Percentiles rank a stretch among this genome's conserved stretches.
phyloP scores from a whole-genome alignment of 1,284 basidiomycete species.

The Cryptococcus jaspeensis region DNA sequence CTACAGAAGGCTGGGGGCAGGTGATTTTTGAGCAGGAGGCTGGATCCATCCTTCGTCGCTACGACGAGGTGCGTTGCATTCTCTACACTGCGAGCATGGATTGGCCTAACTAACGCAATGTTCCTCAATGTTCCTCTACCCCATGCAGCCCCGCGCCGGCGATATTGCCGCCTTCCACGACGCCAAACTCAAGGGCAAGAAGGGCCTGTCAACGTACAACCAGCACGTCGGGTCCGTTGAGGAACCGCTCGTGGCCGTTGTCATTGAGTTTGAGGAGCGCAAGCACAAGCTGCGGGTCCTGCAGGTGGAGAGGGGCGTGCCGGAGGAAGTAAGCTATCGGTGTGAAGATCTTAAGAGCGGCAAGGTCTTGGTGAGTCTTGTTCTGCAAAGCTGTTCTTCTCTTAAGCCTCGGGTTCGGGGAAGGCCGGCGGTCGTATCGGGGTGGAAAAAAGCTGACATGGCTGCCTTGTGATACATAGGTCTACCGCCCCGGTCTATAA shows the following conservation, averaged over 20 bases:
- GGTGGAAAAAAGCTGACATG: too few relatives aligned
- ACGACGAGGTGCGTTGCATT: conserved; percentile 62
- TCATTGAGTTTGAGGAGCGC: conserved; percentile 70
- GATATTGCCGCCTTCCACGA: conserved; percentile 75
- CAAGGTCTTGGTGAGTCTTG: conserved; percentile 62
- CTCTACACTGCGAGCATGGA: neutral
- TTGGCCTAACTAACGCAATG: neutral
- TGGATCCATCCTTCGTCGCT: conserved; percentile 64
- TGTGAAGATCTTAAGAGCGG: conserved; percentile 87
- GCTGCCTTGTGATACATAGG: too few relatives aligned
- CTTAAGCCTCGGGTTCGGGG: too few relatives aligned
- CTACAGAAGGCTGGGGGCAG: conserved; percentile 60
- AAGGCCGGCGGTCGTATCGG: too few relatives aligned
- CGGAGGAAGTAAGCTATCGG: conserved; percentile 77
- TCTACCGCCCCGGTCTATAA: too few relatives aligned
- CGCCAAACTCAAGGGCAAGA: conserved; percentile 83
- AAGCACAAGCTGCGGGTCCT: conserved; percentile 79
- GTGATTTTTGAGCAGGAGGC: conserved; percentile 72
- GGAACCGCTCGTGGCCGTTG: conserved; percentile 69
- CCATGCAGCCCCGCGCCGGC: conserved; percentile 63
- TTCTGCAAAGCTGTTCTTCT: neutral
- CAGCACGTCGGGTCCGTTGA: conserved; percentile 60
- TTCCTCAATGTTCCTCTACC: neutral
- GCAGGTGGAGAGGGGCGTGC: conserved; percentile 60
- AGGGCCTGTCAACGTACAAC: conserved; percentile 68